Base-by-base conservation (phyloP, 176 grass and related monocot species). In the Tillandsia leiboldiana region DNA sequence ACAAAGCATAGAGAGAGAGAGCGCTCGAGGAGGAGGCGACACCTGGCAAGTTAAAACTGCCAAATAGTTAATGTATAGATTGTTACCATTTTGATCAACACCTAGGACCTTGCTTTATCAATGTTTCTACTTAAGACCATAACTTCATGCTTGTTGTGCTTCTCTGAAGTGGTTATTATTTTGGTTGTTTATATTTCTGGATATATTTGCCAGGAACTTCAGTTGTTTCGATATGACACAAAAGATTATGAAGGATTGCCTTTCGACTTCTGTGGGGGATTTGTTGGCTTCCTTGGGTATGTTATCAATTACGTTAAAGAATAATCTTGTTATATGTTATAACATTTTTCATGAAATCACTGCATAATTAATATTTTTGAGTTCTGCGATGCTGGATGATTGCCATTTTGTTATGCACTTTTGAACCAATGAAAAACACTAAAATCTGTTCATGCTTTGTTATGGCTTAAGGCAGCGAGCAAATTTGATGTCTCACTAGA, bases 181-280 rank as follows among this genome's bases (percentile, higher is more conserved):
- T 61, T 61, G 17, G 1, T 9, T 15, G 1, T 58, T 59, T 59
- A 1, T 59, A 9, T 59, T 59, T n/a, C 20, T 59, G 8, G 13
- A n/a, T 14, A 61, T 18, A 28, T 69, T 27, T 65, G 51, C 52
- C 74, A 97, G 94, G 89, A 97, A 75, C 83, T 92, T 24, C 48
- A 90, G 67, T 97, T 84, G 52, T 87, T 92, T 87, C 50, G 51
- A 57, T 83, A 97, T 77, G 76, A 86, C 65, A 69, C 87, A 65
- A 78, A 83, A 75, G 94, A 97, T 81, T 97, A 87, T 71, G 79
- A 90, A 81, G 94, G 83, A 57, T 58, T 97, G 20, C 94, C 94
- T 12, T 97, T 97, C 90, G 89, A 92, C 9, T 97, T 97, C 72
- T 73, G 71, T 85, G 89, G 94, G 78, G 94, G 94, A 65, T 99